Evolutionary conservation across 495 filamentous ascomycete species (phyloP), one percentile per base, ranked within the genome.

Genomic region (Rhypophila decipiens): DNA sequence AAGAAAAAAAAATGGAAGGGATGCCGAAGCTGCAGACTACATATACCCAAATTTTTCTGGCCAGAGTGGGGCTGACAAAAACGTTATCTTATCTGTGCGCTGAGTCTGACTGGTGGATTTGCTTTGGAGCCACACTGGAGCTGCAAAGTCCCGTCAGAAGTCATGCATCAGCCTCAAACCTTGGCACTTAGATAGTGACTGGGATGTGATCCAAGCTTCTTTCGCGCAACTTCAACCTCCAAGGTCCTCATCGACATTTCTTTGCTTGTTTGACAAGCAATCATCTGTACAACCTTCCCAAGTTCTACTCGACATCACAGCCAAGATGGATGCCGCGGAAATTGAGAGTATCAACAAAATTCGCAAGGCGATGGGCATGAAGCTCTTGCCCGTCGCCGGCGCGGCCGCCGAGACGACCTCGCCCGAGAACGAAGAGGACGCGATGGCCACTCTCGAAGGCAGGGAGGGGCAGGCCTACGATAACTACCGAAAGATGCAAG

Each of bases 271-370:
- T 8, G 7, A 7, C 7, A 7, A 13, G 7, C 29, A 7, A 33
- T 33, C 29, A 7, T 8, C 7, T 13, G 29, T 33, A 5, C 35
- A 38, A 9, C 4, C 18, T 11, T 13, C 27, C 38, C 31, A 8
- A 29, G 11, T n/a, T n/a, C 40, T 13, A 37, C 17, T 11, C 22
- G 23, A 49, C 27, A 17, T 21, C 24, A 23, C 13, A 29, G 10
- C 33, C 44, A 80, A 47, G 29, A 94, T 91, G 87, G 87, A 91
- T 73, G 75, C 82, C 55, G 79, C 90, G 23, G 84, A 86, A 44
- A 90, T 98, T 61, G 89, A 95, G 63, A 88, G 95, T 74, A 87
- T 88, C 39, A 98, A 98, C 75, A 87, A 90, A 60, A 83, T 96
- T 54, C 90, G 93, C 36, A 76, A 82, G 50, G 87, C 88, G 31